Base-by-base conservation (phyloP, 495 filamentous ascomycete genomes). In the Hyaloscypha finlandica region DNA sequence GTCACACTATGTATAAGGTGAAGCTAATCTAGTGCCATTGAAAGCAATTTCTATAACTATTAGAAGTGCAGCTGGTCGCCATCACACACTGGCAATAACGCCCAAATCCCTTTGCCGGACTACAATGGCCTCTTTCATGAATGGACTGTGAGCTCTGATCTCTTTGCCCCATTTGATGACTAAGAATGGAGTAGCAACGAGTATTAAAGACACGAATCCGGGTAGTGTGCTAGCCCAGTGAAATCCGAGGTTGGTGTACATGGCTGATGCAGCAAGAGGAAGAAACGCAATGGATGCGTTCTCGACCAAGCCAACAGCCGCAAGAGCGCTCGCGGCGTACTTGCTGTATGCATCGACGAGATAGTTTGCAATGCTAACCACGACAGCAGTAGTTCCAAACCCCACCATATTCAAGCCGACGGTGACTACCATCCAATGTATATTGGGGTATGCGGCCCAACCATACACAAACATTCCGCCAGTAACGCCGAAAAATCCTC, bases 361-460 rank as follows among this genome's bases (percentile, higher is more conserved):
- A 69, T 92, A 92, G 5, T 86, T 89, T 75, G 89, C 87, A 58
- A 88, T 85, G 52, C 85, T 86, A 71, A 88, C 84, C 73, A 90
- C 89, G 29, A 79, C 79, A 59, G 74, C 80, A 57, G 85, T 77
- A 69, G 85, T 80, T 8, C 86, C 86, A 22, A 82, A 65, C 0
- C 85, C 85, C 30, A 88, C 79, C 12, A 83, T 73, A 0, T 76
- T 66, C 0, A 81, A 77, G 3, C 84, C 84, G 33, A 88, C 79
- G 25, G 87, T 81, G 1, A 85, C 84, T 39, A 82, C 78, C 39
- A 84, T 79, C 84, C 85, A 86, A 59, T 80, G 80, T 9, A 78
- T 72, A 9, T 75, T 67, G 29, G 78, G 73, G 35, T 81, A 75
- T 1, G 81, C 79, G 6, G 85, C 85, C 88, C 88, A 90, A 8